phyloP scores from a whole-genome alignment of 2,329 filamentous ascomycete genomes.

The Fusarium liriodendri region DNA sequence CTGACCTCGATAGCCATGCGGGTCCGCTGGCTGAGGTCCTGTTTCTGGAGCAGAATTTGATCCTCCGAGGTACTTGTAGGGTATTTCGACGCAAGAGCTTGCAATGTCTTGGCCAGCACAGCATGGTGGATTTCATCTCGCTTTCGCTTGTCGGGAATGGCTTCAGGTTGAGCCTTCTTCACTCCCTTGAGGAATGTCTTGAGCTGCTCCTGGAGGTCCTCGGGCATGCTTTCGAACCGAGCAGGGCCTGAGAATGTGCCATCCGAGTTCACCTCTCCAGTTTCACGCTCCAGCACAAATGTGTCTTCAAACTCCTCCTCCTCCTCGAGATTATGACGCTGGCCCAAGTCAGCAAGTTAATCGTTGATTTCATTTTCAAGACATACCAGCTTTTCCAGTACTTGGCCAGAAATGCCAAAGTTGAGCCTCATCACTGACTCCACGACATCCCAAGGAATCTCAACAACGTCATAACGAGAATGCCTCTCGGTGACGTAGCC shows the following conservation, averaged over 20 bases:
- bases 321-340: constrained; percentile 65
- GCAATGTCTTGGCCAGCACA: constrained; percentile 53
- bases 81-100: constrained; percentile 55
- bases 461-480: constrained; percentile 82
- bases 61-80: constrained; percentile 56
- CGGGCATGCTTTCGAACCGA: constrained; percentile 56
- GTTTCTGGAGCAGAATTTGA: constrained; percentile 48
- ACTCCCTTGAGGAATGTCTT: constrained; percentile 61
- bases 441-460: constrained; percentile 74
- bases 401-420: constrained; percentile 51
- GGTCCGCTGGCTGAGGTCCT: constrained; percentile 49
- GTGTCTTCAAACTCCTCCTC: constrained; percentile 78
- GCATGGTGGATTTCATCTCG: constrained; percentile 59
- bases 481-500: constrained; percentile 88
- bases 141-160: constrained; percentile 61
- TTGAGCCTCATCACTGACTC: constrained; percentile 55
- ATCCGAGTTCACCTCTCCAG: constrained; percentile 62
- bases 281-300: constrained; percentile 73
- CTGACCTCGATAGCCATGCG: constrained; percentile 76
- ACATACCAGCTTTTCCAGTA: constrained; percentile 58
- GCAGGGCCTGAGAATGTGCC: constrained; percentile 57
- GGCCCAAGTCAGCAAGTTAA: constrained; percentile 34
- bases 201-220: constrained; percentile 64
- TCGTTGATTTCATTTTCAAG: no score
- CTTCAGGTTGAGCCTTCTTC: constrained; percentile 56